These are phyloP conservation scores for Ruellia speciosa DNA, from an alignment of 305 asterid genomes.

Conservation along the genomic window DNA sequence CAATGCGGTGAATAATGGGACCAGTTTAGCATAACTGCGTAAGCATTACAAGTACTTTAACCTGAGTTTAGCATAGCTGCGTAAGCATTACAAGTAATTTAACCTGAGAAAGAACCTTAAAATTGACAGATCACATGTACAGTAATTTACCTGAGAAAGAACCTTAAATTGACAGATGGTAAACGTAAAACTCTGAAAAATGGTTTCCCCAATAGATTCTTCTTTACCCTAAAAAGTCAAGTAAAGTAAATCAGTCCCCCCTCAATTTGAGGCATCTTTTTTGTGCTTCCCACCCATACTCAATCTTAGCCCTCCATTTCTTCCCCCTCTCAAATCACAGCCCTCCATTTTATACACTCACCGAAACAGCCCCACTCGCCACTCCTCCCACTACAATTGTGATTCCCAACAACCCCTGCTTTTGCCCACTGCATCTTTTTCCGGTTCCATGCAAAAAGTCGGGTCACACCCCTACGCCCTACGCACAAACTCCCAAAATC, in stretches of 20 bases:
- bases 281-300: background rate
- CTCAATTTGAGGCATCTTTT: background rate
- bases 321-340: background rate
- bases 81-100: too few relatives aligned
- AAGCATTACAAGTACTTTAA: too few relatives aligned
- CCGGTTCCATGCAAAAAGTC: slow-evolving; percentile 44
- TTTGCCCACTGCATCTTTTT: slow-evolving; percentile 28
- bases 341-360: slow-evolving; percentile 3
- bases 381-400: background rate
- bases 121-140: too few relatives aligned
- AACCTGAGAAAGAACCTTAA: too few relatives aligned
- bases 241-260: background rate
- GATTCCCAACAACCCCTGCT: slow-evolving; percentile 25
- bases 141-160: too few relatives aligned
- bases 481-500: slow-evolving; percentile 4
- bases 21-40: too few relatives aligned
- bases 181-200: background rate
- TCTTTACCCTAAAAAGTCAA: background rate
- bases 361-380: slow-evolving; percentile 26
- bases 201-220: background rate
- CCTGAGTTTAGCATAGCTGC: too few relatives aligned
- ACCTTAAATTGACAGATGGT: too few relatives aligned
- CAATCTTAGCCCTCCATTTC: slow-evolving; percentile 17
- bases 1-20: too few relatives aligned
- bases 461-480: slow-evolving; percentile 22